Conservation (phyloP, 345 rosid species). For the Moricandia moricandioides region DNA sequence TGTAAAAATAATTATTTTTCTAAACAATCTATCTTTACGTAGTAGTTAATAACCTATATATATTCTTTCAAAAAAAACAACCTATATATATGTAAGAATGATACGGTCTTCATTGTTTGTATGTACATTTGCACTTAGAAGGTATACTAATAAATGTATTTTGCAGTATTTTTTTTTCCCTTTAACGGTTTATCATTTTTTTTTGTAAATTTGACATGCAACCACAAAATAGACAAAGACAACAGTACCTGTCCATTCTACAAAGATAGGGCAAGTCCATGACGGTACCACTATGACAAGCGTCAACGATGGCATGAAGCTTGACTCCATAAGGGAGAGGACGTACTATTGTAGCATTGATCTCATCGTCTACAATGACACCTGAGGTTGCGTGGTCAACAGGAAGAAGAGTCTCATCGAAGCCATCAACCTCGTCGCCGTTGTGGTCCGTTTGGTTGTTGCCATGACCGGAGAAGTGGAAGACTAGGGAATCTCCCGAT, state of each 20-base stretch:
- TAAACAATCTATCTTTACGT: too few relatives aligned
- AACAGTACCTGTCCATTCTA: slow-evolving; percentile 69
- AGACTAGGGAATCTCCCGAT: slow-evolving; percentile 81
- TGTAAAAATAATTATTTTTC: too few relatives aligned
- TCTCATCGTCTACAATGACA: slow-evolving; percentile 84
- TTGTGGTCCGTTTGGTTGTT: slow-evolving; percentile 56
- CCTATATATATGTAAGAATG: neutral
- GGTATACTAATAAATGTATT: neutral
- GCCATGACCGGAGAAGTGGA: slow-evolving; percentile 92
- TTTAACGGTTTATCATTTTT: neutral
- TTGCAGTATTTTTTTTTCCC: neutral
- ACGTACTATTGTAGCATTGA: slow-evolving; percentile 67
- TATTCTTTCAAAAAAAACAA: too few relatives aligned
- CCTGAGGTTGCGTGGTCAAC: slow-evolving; percentile 65
- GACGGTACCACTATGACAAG: slow-evolving; percentile 92
- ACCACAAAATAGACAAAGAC: neutral
- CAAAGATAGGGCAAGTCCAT: slow-evolving; percentile 81
- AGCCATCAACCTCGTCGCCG: slow-evolving; percentile 85
- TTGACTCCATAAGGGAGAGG: slow-evolving; percentile 83
- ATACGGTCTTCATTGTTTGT: neutral
- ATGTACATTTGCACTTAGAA: neutral
- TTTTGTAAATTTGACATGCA: neutral
- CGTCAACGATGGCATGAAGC: slow-evolving; percentile 87
- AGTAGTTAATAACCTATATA: too few relatives aligned
- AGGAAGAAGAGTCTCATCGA: slow-evolving; percentile 86